Conservation (phyloP, 331 rosid genomes). For the Ulmus americana region DNA sequence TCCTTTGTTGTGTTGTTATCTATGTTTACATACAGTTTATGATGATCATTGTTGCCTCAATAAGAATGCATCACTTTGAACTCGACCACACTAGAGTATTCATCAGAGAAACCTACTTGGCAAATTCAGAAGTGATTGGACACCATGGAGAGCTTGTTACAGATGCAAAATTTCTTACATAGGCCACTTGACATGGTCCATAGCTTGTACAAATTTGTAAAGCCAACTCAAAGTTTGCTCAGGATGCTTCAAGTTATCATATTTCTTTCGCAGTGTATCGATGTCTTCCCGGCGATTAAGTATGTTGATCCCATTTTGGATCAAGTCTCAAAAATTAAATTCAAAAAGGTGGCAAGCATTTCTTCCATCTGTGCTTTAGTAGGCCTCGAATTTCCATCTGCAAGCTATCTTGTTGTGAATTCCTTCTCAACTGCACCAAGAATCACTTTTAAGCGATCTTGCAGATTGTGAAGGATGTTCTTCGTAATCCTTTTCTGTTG, state of each 20-base stretch:
- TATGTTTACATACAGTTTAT: no score
- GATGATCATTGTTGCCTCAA: no score
- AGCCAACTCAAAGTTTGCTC: neutral
- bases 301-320: neutral
- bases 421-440: slow-evolving; percentile 64
- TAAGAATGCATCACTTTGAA: no score
- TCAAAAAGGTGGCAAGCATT: neutral
- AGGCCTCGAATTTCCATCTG: neutral
- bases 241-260: neutral
- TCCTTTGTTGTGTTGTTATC: no score
- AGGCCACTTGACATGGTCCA: neutral
- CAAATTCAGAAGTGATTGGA: neutral
- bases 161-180: neutral
- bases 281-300: neutral
- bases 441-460: slow-evolving; percentile 60
- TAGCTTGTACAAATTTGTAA: neutral
- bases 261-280: neutral
- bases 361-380: neutral
- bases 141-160: neutral
- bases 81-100: neutral
- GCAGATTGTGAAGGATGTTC: slow-evolving; percentile 64
- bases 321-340: neutral
- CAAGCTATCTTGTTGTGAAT: slow-evolving; percentile 31
- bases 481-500: slow-evolving; percentile 69
- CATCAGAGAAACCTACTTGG: neutral